These are phyloP conservation scores for Nothophytophthora sp. DNA, from an alignment of 352 stramenopile species.

Conservation along the genomic window DNA sequence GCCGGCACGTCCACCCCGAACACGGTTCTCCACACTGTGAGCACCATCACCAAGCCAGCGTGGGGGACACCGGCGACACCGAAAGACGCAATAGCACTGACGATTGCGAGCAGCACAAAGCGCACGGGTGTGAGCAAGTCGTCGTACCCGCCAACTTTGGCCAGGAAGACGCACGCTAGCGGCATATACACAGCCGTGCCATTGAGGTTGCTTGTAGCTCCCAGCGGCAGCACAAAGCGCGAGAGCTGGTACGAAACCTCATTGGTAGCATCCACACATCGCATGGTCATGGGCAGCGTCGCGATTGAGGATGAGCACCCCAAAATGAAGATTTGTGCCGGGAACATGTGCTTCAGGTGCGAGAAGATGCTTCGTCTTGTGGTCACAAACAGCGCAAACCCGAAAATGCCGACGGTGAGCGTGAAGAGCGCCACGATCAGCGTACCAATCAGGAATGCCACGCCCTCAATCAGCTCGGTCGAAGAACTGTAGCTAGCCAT, in stretches of 20 bases:
- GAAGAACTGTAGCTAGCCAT: conserved; percentile 58
- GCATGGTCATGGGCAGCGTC: conserved; percentile 77
- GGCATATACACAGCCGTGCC: conserved; percentile 77
- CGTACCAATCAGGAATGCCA: conserved; percentile 52
- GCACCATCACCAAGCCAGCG: conserved; percentile 73
- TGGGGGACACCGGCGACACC: conserved; percentile 74
- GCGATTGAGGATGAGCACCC: conserved; percentile 81
- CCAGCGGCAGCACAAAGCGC: conserved; percentile 68
- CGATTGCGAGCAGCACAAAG: conserved; percentile 65
- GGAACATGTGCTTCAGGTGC: conserved; percentile 68
- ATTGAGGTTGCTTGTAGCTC: conserved; percentile 74
- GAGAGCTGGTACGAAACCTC: conserved; percentile 63
- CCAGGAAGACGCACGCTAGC: conserved; percentile 74
- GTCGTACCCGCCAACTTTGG: conserved; percentile 57
- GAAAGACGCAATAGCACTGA: conserved; percentile 69
- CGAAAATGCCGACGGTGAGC: conserved; percentile 56
- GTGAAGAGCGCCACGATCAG: conserved; percentile 46
- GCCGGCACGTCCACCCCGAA: conserved; percentile 56
- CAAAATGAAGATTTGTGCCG: conserved; percentile 77
- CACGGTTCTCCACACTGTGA: conserved; percentile 78
- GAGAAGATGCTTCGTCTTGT: conserved; percentile 66
- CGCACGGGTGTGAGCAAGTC: conserved; percentile 51
- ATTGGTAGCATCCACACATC: conserved; percentile 65
- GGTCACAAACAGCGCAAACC: conserved; percentile 50
- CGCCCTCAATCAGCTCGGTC: conserved; percentile 41